phyloP scores from a whole-genome alignment of 179 eudicot genomes.

The Spergularia azorica region DNA sequence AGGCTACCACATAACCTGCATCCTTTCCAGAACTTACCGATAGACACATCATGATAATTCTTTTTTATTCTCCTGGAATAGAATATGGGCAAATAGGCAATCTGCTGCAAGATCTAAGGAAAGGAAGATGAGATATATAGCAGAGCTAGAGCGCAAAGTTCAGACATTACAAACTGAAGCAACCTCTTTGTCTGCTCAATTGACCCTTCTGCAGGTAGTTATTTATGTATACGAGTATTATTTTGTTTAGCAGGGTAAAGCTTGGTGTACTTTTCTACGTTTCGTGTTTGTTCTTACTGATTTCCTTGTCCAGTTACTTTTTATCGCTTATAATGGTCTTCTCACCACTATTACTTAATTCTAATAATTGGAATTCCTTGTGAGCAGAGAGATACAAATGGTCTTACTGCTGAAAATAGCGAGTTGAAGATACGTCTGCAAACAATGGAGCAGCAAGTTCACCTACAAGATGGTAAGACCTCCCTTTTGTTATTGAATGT shows the following conservation, averaged over 20 bases:
- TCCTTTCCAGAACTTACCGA: not conserved
- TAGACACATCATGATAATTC: not conserved
- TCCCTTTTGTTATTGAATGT: not conserved
- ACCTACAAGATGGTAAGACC: constrained; percentile 82
- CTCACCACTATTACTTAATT: not conserved
- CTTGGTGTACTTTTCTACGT: constrained; percentile 1
- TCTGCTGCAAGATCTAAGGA: constrained; percentile 97
- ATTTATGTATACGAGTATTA: not conserved
- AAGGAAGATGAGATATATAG: constrained; percentile 93
- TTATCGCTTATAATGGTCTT: not conserved
- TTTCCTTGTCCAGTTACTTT: not conserved
- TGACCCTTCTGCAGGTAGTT: constrained; percentile 78
- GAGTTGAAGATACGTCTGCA: constrained; percentile 84
- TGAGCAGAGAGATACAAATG: constrained; percentile 82
- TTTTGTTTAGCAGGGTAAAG: not conserved
- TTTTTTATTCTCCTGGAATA: constrained; percentile 26
- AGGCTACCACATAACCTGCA: not conserved
- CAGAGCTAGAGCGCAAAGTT: constrained; percentile 90
- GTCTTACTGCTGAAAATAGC: constrained; percentile 78
- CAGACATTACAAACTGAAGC: constrained; percentile 91
- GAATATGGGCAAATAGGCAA: constrained; percentile 98
- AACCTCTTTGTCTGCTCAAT: constrained; percentile 79
- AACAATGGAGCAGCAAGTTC: constrained; percentile 92
- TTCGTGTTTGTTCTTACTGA: not conserved
- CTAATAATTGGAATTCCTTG: constrained; percentile 9